Conservation (phyloP, 1,139 yeast species). For the Hemisphaericaspora xylofermentans region DNA sequence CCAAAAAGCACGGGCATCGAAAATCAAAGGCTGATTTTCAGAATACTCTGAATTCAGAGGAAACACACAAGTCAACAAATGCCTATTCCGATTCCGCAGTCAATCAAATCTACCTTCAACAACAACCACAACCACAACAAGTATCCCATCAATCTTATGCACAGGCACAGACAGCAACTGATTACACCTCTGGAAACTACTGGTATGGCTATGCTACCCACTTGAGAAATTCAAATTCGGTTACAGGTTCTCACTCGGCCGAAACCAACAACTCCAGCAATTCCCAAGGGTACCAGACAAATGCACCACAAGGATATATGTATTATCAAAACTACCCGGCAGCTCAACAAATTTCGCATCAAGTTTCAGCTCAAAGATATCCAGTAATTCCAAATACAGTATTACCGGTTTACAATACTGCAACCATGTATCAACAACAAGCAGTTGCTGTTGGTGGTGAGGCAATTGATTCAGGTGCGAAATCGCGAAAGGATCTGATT, state of each 20-base stretch:
- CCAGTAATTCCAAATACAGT: neutral
- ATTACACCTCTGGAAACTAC: conserved; percentile 15
- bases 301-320: conserved; percentile 7
- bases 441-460: conserved; percentile 3
- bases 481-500: conserved; percentile 3
- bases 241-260: conserved; percentile 1
- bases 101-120: conserved; percentile 4
- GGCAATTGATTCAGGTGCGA: neutral
- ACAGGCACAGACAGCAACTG: conserved; percentile 3
- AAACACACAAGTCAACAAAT: conserved; percentile 1
- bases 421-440: conserved; percentile 6
- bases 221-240: conserved; percentile 10
- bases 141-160: conserved; percentile 7
- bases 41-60: conserved; percentile 17
- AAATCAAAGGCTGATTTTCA: conserved; percentile 68
- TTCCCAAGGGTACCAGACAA: conserved; percentile 3
- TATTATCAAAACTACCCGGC: conserved; percentile 3
- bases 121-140: conserved; percentile 6
- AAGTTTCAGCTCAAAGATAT: conserved; percentile 1
- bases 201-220: conserved; percentile 18
- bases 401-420: conserved; percentile 4
- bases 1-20: conserved; percentile 71
- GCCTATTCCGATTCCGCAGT: neutral
- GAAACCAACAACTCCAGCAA: neutral
- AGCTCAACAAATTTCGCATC: neutral